phyloP scores from a whole-genome alignment of 495 filamentous ascomycete genomes.

The Astrothelium subdiscretum region DNA sequence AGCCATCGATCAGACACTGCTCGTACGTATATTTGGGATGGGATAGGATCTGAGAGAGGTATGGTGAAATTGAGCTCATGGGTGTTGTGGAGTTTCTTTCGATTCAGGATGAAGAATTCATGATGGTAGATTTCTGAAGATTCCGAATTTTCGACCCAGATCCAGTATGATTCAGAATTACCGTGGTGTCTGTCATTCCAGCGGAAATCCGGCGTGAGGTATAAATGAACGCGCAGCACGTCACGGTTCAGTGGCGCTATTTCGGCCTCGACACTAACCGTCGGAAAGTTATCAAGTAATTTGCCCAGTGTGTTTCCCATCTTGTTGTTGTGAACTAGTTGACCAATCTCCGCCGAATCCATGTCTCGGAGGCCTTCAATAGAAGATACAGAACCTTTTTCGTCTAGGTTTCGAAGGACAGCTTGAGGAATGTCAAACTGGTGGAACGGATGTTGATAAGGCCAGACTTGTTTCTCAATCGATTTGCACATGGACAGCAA shows the following conservation, averaged over 20 bases:
- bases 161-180: constrained; percentile 88
- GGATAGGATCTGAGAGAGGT: constrained; percentile 81
- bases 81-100: constrained; percentile 81
- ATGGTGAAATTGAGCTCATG: constrained; percentile 98
- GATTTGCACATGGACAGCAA: constrained; percentile 85
- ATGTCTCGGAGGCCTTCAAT: constrained; percentile 83
- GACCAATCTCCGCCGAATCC: constrained; percentile 81
- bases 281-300: constrained; percentile 83
- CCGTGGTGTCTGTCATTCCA: constrained; percentile 98
- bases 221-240: constrained; percentile 78
- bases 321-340: constrained; percentile 76
- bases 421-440: constrained; percentile 87
- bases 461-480: constrained; percentile 88
- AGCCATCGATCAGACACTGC: constrained; percentile 93
- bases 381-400: constrained; percentile 54
- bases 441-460: constrained; percentile 85
- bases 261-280: constrained; percentile 76
- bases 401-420: constrained; percentile 71
- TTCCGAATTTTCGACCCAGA: constrained; percentile 98
- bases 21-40: constrained; percentile 89
- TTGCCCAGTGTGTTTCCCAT: constrained; percentile 75
- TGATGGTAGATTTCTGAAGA: constrained; percentile 97
- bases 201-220: constrained; percentile 73
- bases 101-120: constrained; percentile 85
- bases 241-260: constrained; percentile 94